Evolutionary conservation across 1,284 basidiomycete species (phyloP).

Genomic region (Coniophora puteana): DNA sequence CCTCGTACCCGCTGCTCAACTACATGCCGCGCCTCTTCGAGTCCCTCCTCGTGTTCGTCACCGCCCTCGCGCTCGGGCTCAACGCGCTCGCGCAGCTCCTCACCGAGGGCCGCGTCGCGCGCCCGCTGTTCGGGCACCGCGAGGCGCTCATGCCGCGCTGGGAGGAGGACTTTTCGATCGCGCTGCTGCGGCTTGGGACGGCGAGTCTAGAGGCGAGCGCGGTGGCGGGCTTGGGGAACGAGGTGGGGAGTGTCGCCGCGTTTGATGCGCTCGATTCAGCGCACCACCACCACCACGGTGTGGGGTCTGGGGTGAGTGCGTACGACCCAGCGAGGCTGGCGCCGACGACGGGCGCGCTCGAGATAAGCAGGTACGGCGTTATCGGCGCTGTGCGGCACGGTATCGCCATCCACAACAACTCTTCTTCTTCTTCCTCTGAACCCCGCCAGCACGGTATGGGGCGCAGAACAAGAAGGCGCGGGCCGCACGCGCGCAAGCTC

Average conservation of each 20-base stretch:
- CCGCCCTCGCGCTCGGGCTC: conserved; percentile 51
- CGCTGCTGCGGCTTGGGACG: conserved; percentile 65
- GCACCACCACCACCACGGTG: no score
- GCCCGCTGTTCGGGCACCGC: conserved; percentile 45
- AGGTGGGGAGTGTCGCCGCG: conserved; percentile 53
- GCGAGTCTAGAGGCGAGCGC: conserved; percentile 72
- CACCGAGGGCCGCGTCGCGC: conserved; percentile 44
- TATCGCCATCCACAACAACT: no score
- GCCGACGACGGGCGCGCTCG: conserved; percentile 31
- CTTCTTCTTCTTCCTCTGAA: conserved; percentile 27
- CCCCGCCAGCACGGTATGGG: conserved; percentile 15
- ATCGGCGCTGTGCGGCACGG: no score
- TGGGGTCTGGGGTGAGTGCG: no score
- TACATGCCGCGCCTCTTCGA: conserved; percentile 71
- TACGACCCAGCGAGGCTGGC: no score
- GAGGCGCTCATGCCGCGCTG: conserved; percentile 40
- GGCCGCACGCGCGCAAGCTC: conserved; percentile 11
- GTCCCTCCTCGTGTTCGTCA: conserved; percentile 50
- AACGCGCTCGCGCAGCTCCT: conserved; percentile 63
- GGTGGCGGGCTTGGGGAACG: conserved; percentile 68
- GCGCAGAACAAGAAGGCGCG: no score
- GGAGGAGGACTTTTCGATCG: conserved; percentile 73
- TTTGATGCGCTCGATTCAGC: conserved; percentile 19
- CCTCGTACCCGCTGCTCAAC: conserved; percentile 63
- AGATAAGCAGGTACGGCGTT: conserved; percentile 42